Percentiles rank a stretch among this genome's conserved stretches.
phyloP scores from a whole-genome alignment of 2,329 filamentous ascomycete genomes.

The Epichloe brachyelytri region DNA sequence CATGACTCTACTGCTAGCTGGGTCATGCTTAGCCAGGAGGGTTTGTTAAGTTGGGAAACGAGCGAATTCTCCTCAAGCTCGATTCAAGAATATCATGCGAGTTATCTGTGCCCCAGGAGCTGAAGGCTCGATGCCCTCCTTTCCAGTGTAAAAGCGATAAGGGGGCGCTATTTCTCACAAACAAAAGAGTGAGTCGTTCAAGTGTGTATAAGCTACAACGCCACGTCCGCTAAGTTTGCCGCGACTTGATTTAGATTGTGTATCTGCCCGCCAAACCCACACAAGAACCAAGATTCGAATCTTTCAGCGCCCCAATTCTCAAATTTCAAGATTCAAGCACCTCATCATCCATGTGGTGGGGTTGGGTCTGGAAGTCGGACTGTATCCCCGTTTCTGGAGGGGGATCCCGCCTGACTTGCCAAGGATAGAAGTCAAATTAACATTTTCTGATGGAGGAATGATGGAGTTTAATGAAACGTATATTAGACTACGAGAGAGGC shows the following conservation, averaged over 20 bases:
- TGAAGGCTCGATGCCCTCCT: constrained; percentile 44
- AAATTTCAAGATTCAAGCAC: constrained; percentile 80
- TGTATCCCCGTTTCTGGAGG: constrained; percentile 74
- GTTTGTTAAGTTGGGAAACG: constrained; percentile 75
- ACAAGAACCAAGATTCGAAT: constrained; percentile 51
- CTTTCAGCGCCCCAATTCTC: constrained; percentile 79
- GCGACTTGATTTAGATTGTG: constrained; percentile 49
- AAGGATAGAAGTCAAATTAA: constrained; percentile 68
- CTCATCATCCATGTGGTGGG: constrained; percentile 72
- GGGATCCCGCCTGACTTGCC: constrained; percentile 64
- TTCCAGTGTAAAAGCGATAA: constrained; percentile 61
- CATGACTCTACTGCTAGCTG: constrained; percentile 52
- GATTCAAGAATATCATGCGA: constrained; percentile 67
- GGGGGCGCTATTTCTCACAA: constrained; percentile 70
- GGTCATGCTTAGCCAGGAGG: constrained; percentile 80
- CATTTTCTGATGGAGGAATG: constrained; percentile 90
- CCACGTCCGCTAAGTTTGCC: neutral
- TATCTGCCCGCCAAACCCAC: constrained; percentile 68
- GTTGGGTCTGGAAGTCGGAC: constrained; percentile 76
- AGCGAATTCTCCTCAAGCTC: constrained; percentile 69
- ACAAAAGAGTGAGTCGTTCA: constrained; percentile 53
- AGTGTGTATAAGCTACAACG: neutral
- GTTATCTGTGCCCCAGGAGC: constrained; percentile 56
- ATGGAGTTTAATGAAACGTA: constrained; percentile 79
- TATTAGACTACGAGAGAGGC: constrained; percentile 70